These are phyloP conservation scores for Guillardia theta DNA, from an alignment of 78 protist species.

Conservation along the genomic window DNA sequence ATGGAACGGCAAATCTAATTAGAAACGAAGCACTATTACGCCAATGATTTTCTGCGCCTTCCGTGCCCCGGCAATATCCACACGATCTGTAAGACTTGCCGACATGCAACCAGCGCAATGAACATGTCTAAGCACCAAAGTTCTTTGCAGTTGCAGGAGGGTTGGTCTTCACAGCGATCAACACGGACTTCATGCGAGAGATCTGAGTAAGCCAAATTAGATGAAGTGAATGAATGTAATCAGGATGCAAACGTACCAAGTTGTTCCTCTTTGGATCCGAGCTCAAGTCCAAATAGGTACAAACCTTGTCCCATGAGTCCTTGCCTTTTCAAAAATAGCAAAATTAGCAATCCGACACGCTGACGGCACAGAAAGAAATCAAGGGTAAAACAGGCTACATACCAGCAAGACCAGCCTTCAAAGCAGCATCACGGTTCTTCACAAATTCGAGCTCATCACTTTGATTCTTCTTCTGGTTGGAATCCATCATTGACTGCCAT, in stretches of 20 bases:
- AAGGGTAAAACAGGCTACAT: background rate
- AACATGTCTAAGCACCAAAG: conserved; percentile 33
- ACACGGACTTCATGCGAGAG: background rate
- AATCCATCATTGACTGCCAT: background rate
- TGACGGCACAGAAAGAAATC: background rate
- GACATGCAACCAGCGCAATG: too few species aligned
- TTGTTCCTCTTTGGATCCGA: background rate
- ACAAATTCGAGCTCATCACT: background rate
- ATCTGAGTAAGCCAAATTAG: background rate
- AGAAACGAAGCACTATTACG: too few species aligned
- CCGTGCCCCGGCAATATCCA: too few species aligned
- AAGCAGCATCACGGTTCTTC: background rate
- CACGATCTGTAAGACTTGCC: too few species aligned
- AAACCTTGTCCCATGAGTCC: conserved; percentile 34
- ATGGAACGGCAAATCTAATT: too few species aligned
- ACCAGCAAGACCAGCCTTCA: background rate
- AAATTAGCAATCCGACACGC: background rate
- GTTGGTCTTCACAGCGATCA: background rate
- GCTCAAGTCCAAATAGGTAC: background rate
- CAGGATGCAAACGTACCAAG: background rate
- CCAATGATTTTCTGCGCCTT: too few species aligned
- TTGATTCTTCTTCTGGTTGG: background rate
- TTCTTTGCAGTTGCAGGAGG: background rate
- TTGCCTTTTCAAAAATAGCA: background rate
- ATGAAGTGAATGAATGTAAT: background rate